phyloP scores from a whole-genome alignment of 495 filamentous ascomycete species.

The Penicillium steckii region DNA sequence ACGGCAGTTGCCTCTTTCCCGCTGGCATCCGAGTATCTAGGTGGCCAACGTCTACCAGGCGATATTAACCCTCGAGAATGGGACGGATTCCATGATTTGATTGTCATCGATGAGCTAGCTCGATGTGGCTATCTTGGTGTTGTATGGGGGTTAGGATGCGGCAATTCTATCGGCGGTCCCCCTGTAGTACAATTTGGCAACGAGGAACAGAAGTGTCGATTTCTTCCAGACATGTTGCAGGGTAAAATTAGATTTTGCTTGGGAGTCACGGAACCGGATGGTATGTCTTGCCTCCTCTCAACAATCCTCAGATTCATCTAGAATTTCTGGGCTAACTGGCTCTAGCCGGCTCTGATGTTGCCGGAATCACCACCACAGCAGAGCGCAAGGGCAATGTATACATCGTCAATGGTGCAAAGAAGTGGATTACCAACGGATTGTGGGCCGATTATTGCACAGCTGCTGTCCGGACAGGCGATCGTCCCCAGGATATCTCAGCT shows the following conservation, averaged over 20 bases:
- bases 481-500: constrained; percentile 39
- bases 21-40: constrained; percentile 16
- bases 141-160: constrained; percentile 42
- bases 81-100: constrained; percentile 41
- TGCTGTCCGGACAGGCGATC: constrained; percentile 47
- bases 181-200: constrained; percentile 48
- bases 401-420: constrained; percentile 51
- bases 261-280: constrained; percentile 50
- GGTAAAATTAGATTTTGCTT: constrained; percentile 45
- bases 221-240: constrained; percentile 40
- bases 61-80: constrained; percentile 31
- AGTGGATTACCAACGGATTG: constrained; percentile 52
- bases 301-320: no score
- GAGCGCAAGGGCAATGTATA: constrained; percentile 39
- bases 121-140: constrained; percentile 38
- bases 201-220: constrained; percentile 40
- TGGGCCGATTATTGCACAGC: constrained; percentile 48
- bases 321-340: no score
- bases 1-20: constrained; percentile 23
- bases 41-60: constrained; percentile 28
- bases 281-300: no score
- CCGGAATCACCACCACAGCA: constrained; percentile 47
- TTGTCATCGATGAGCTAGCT: constrained; percentile 41
- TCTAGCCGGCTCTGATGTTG: constrained; percentile 44
- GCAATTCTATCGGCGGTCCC: constrained; percentile 46